Percentiles rank a stretch among this genome's conserved stretches.
Evolutionary conservation across 164 flowering plant genomes (phyloP).

Genomic region (Saururus chinensis): DNA sequence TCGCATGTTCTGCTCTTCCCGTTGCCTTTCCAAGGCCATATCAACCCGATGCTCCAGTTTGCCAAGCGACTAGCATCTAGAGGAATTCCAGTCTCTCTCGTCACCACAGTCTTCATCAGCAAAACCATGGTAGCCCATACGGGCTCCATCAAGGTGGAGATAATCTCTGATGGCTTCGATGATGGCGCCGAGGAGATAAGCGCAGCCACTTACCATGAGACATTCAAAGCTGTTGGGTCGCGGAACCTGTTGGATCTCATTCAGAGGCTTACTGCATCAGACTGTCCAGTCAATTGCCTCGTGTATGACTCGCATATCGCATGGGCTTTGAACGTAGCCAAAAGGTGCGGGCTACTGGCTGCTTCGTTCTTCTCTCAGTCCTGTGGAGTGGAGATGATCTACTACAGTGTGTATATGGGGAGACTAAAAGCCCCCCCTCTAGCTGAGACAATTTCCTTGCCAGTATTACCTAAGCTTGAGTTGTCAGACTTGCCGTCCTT

Average conservation of each 20-base stretch:
- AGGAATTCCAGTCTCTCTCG: constrained; percentile 10
- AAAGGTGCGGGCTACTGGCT: constrained; percentile 1
- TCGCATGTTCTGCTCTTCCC: constrained; percentile 15
- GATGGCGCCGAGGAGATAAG: background rate
- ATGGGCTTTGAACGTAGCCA: constrained; percentile 11
- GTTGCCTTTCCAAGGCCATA: constrained; percentile 12
- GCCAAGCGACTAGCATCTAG: constrained; percentile 6
- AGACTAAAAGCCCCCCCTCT: background rate
- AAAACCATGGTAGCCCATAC: constrained; percentile 4
- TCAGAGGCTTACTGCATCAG: background rate
- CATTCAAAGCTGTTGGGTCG: constrained; percentile 5
- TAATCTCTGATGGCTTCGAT: constrained; percentile 6
- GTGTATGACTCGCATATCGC: constrained; percentile 12
- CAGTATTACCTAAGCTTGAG: background rate
- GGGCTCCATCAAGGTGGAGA: constrained; percentile 5
- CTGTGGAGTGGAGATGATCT: background rate
- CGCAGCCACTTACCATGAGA: constrained; percentile 1
- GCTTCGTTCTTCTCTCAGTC: constrained; percentile 18
- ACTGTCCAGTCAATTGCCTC: constrained; percentile 5
- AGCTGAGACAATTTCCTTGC: background rate
- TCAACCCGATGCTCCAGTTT: constrained; percentile 18
- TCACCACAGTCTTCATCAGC: constrained; percentile 2
- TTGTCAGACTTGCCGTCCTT: constrained; percentile 32
- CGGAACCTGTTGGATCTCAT: constrained; percentile 3
- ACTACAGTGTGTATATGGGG: background rate